Evolutionary conservation across 2,329 filamentous ascomycete species (phyloP), one percentile per base, ranked within the genome.

Genomic region (Paecilomyces formosus): DNA sequence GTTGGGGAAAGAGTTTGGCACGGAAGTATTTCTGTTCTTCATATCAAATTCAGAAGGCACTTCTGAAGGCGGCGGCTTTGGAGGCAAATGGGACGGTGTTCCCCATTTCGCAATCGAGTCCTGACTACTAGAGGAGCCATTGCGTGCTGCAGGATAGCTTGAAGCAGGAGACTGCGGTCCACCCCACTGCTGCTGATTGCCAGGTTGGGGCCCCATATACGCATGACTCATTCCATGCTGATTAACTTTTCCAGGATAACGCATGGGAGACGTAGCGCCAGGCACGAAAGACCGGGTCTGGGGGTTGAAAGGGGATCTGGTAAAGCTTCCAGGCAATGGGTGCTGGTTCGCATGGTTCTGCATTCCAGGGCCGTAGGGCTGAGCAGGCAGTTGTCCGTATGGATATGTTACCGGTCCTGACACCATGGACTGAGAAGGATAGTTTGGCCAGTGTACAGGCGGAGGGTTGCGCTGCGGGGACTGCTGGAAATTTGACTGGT

Each of bases 261-360:
- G 72, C 12, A 64, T 56, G 13, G 67, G 62, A 35, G 70, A 61
- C 31, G 67, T 65, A 51, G 84, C 79, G 55, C 80, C 81, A 1
- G 93, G 93, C 24, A 96, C 85, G 73, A 97, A 97, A 0, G 92
- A 89, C 69, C 96, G 90, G 15, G 90, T 97, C 76, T 96, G 92
- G 0, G 92, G 93, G 70, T 97, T 97, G 78, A 97, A 97, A 12
- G 88, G 85, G 66, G 91, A 90, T 59, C 92, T 83, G 69, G 89
- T 90, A 70, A 85, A 95, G 74, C 88, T 94, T 35, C 90, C 90
- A 13, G 91, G 90, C 58, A 95, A 86, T 5, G 90, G 89, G 70
- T 96, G 90, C 69, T 92, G 88, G 59, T 83, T 85, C 72, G 89
- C 87, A 8, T 86, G 84, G 66, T 89, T 89, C 61, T 88, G 82